A percentile compares a stretch with the other conserved stretches of the same genome.
Conservation (phyloP, 805 yeast genomes). For the Ogataea paradorogensis region DNA sequence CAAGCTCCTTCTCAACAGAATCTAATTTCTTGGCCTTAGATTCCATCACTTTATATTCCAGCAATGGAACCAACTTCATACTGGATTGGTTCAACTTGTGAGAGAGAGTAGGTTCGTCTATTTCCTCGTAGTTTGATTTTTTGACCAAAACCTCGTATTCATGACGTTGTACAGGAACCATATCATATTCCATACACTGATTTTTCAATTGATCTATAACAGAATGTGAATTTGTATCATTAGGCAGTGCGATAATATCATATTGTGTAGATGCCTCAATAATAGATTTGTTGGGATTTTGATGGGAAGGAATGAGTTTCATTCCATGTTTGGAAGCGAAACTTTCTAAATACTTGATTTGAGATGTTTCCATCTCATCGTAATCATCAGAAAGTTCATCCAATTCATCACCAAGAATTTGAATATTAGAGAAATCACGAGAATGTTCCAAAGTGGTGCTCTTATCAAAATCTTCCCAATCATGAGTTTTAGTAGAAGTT, state of each 20-base stretch:
- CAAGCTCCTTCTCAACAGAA: slow-evolving; percentile 11
- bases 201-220: slow-evolving; percentile 9
- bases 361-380: slow-evolving; percentile 10
- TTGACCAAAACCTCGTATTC: slow-evolving; percentile 26
- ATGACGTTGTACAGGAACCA: slow-evolving; percentile 20
- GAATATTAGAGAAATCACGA: slow-evolving; percentile 7
- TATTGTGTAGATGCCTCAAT: slow-evolving; percentile 25
- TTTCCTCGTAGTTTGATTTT: slow-evolving; percentile 19
- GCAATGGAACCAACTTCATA: slow-evolving; percentile 14
- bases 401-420: slow-evolving; percentile 22
- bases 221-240: slow-evolving; percentile 17
- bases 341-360: slow-evolving; percentile 25
- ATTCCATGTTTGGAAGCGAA: slow-evolving; percentile 30
- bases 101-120: slow-evolving; percentile 17
- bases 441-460: slow-evolving; percentile 20
- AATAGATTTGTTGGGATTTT: slow-evolving; percentile 16
- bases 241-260: slow-evolving; percentile 29
- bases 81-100: slow-evolving; percentile 20
- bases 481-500: background rate
- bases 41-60: slow-evolving; percentile 7
- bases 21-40: slow-evolving; percentile 10
- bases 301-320: slow-evolving; percentile 13
- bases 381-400: slow-evolving; percentile 14
- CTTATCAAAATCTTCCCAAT: slow-evolving; percentile 26
- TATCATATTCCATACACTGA: slow-evolving; percentile 12